Evolutionary conservation across 2,329 filamentous ascomycete species (phyloP).

Genomic region (Sporothrix curviconia): DNA sequence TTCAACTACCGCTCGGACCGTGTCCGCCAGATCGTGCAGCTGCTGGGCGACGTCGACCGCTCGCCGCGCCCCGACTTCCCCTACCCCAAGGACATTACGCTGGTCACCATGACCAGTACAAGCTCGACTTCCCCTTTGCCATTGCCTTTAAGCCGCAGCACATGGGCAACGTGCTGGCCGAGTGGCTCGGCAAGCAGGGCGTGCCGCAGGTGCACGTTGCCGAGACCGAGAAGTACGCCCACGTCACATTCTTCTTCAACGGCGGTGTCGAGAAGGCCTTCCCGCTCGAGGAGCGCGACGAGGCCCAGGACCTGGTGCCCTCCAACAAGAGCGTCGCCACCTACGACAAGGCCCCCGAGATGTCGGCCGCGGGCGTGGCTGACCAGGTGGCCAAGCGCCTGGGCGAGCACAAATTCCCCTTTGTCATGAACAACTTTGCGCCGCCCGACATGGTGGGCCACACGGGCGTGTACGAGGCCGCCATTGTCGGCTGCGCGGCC

Average conservation of each 20-base stretch:
- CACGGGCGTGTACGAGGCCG: conserved; percentile 94
- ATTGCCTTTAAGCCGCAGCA: conserved; percentile 89
- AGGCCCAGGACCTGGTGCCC: conserved; percentile 68
- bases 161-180: conserved; percentile 97
- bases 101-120: conserved; percentile 99
- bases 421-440: conserved; percentile 99
- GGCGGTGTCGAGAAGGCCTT: conserved; percentile 97
- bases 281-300: conserved; percentile 82
- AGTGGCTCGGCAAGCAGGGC: conserved; percentile 86
- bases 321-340: conserved; percentile 87
- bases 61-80: conserved; percentile 86
- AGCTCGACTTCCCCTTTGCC: conserved; percentile 85
- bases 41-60: conserved; percentile 86
- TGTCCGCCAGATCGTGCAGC: conserved; percentile 90
- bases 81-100: conserved; percentile 75
- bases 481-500: conserved; percentile 73
- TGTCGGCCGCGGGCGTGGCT: conserved; percentile 87
- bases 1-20: conserved; percentile 99
- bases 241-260: conserved; percentile 99
- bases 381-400: conserved; percentile 86
- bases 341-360: conserved; percentile 90
- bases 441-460: conserved; percentile 99
- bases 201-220: conserved; percentile 93
- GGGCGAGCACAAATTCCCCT: conserved; percentile 78
- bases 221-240: conserved; percentile 98